Conservation (phyloP, 192 early-diverging fungal species). For the Piromyces sp. region DNA sequence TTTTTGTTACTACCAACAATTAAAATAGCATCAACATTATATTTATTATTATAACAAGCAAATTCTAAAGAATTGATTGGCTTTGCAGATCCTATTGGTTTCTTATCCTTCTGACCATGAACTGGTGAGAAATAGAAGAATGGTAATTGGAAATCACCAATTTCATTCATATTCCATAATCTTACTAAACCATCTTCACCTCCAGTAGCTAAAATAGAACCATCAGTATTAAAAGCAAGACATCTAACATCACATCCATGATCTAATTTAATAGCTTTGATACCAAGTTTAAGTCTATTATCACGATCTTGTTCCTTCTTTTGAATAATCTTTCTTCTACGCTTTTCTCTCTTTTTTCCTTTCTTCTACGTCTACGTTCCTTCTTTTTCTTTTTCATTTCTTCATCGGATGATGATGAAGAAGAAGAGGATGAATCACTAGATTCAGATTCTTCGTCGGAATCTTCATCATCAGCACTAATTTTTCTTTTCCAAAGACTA, state of each 20-base stretch:
- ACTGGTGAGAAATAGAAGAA: background rate
- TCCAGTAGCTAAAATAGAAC: background rate
- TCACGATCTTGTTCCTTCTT: background rate
- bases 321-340: background rate
- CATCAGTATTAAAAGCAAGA: background rate
- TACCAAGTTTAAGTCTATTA: background rate
- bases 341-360: background rate
- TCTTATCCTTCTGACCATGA: background rate
- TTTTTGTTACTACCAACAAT: background rate
- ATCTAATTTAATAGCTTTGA: background rate
- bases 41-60: background rate
- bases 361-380: background rate
- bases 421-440: background rate
- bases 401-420: background rate
- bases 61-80: background rate
- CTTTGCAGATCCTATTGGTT: background rate
- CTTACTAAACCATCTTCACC: background rate
- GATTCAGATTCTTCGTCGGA: background rate
- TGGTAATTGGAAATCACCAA: background rate
- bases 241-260: background rate
- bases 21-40: background rate
- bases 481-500: background rate
- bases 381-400: background rate
- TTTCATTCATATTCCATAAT: background rate
- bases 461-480: background rate